Base-by-base conservation (phyloP, 768 basidiomycete species). In the Neoboletus magnificus region DNA sequence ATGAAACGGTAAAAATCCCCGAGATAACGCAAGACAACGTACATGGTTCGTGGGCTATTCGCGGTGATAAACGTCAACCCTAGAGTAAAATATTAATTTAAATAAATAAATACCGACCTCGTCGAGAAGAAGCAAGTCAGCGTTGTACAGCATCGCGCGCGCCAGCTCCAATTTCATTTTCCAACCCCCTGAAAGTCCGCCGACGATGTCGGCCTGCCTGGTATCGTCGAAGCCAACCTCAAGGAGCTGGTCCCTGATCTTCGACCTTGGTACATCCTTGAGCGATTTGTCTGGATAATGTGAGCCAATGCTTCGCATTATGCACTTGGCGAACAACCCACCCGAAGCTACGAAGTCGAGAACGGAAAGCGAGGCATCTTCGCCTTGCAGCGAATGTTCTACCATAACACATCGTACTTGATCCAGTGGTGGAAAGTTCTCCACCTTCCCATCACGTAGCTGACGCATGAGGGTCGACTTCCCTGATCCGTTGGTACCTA, bases 131-230 rank as follows among this genome's bases (percentile, higher is more conserved):
- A 91, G 78, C 35, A 91, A 76, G 73, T 91, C 89, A 12, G 91
- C 95, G 64, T 95, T 93, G 77, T 96, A 95, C 48, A 98, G 77
- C 93, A 98, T 98, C 13, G 95, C 96, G 62, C 95, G 79, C 9
- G 93, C 93, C 39, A 98, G 81, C 70, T 98, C 95, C 50, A 98
- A 82, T 73, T 97, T 97, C 95, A 98, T 98, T 78, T 98, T 98
- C 95, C 95, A 98, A 41, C 96, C 95, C 65, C 96, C 96, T 15
- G 94, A 97, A 57, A 98, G 77, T 40, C 91, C 87, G 46, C 89
- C 93, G 57, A 98, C 94, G 49, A 82, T 76, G 63, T 96, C 91
- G 39, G 81, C 74, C 74, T 98, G 95, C 55, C 91, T 82, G 45
- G 77, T 80, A 62, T 90, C 91, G 66, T 93, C 89, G 69, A 98